Percentiles rank a stretch among this genome's conserved stretches.
Conservation (phyloP, 1,139 yeast genomes). For the Lodderomyces metapsilosis region DNA sequence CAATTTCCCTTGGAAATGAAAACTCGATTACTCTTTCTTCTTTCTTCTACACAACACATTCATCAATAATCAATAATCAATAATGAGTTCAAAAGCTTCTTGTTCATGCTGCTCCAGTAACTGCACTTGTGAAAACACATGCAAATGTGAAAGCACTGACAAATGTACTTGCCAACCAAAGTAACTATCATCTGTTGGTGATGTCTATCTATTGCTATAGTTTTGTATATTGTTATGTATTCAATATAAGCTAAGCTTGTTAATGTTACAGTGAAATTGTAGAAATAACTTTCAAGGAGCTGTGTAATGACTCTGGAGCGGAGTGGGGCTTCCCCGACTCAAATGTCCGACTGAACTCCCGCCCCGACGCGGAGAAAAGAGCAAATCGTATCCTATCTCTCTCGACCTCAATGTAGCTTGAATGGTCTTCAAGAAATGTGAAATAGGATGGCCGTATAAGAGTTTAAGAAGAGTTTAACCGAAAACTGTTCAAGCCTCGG, state of each 20-base stretch:
- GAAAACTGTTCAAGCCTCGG: too few relatives aligned
- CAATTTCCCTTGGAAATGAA: neutral
- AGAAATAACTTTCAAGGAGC: too few relatives aligned
- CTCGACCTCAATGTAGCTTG: too few relatives aligned
- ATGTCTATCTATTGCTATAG: neutral
- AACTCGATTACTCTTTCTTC: neutral
- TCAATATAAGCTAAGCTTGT: neutral
- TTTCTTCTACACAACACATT: neutral
- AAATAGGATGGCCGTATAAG: too few relatives aligned
- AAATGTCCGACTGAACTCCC: too few relatives aligned
- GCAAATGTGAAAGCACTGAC: slow-evolving; percentile 5
- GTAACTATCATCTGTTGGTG: neutral
- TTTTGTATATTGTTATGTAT: neutral
- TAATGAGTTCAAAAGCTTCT: slow-evolving; percentile 5
- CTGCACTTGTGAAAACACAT: slow-evolving; percentile 4
- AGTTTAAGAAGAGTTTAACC: too few relatives aligned
- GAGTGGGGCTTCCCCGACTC: too few relatives aligned
- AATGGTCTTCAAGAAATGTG: too few relatives aligned
- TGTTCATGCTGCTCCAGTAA: slow-evolving; percentile 5
- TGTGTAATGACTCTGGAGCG: too few relatives aligned
- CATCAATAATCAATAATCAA: neutral
- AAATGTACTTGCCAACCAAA: slow-evolving; percentile 6
- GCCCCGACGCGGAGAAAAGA: too few relatives aligned
- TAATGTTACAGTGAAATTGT: too few relatives aligned
- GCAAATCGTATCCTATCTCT: too few relatives aligned